Base-by-base conservation (phyloP, 2,329 filamentous ascomycete genomes). In the Xylariaceae sp. region DNA sequence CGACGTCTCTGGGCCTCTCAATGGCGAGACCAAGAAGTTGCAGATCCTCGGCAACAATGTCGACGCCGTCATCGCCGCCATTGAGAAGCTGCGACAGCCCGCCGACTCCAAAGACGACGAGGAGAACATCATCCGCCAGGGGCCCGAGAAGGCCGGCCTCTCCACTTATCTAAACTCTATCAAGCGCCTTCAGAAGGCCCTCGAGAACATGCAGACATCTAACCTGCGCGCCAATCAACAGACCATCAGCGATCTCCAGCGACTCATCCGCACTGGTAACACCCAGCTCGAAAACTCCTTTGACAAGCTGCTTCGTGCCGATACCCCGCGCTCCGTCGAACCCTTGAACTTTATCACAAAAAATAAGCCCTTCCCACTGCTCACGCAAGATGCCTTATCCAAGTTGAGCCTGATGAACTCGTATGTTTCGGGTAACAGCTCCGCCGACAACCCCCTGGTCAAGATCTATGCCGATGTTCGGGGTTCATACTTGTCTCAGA, bases 311-410 rank as follows among this genome's bases (percentile, higher is more conserved):
- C 73, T 99, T 35, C 75, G 78, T 40, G 81, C 79, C 54, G 88
- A 95, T 59, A 89, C 91, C 36, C 86, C 89, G 12, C 81, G 82
- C 44, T 82, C 87, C 2, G 80, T 97, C 44, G 94, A 99, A 65
- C 91, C 94, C 7, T 74, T 99, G 40, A 89, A 96, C 68, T 96
- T 86, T 64, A 86, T 96, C 61, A 96, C 90, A 15, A 97, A 97
- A 70, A 82, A 90, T 74, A 80, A 77, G 66, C 82, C 87, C 1
- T 99, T 97, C 61, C 94, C 94, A 9, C 76, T 85, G 10, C 78
- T 97, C 27, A 78, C 86, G 1, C 82, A 87, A 56, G 89, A 94
- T 47, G 88, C 86, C 53, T 79, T 87, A 22, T 82, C 83, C n/a
- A 80, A 85, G 30, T 71, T 97, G 14, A 83, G 86, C 32, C 77